These are phyloP conservation scores for Phytophthora tubulina DNA, from an alignment of 352 stramenopile species.

Conservation along the genomic window DNA sequence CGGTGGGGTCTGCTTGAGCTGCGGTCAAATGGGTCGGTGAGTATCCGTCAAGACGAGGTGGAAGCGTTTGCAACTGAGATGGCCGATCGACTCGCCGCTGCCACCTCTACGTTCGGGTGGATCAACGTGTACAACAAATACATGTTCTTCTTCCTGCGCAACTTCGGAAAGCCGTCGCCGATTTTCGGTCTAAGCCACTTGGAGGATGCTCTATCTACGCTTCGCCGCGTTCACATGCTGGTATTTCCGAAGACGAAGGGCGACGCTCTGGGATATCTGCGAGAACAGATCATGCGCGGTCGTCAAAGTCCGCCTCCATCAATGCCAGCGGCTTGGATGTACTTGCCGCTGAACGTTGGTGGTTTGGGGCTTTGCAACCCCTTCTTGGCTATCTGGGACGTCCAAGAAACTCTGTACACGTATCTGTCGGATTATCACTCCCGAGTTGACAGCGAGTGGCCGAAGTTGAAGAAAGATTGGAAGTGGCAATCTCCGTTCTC, in stretches of 20 bases:
- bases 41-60: conserved; percentile 47
- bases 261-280: conserved; percentile 45
- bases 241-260: conserved; percentile 49
- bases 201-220: conserved; percentile 40
- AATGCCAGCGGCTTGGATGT: conserved; percentile 47
- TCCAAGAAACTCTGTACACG: conserved; percentile 36
- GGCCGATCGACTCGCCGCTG: conserved; percentile 41
- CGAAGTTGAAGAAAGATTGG: conserved; percentile 49
- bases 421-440: conserved; percentile 42
- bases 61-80: conserved; percentile 53
- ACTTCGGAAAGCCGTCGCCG: conserved; percentile 49
- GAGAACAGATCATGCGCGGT: conserved; percentile 31
- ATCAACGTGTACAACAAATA: conserved; percentile 74
- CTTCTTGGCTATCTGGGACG: conserved; percentile 50
- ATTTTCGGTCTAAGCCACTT: conserved; percentile 45
- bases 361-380: conserved; percentile 57
- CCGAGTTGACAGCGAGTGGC: conserved; percentile 33
- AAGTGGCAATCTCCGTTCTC: conserved; percentile 52
- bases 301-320: conserved; percentile 15
- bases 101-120: conserved; percentile 46
- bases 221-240: conserved; percentile 43
- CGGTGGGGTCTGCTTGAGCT: conserved; percentile 58
- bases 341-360: conserved; percentile 53
- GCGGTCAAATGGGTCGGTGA: conserved; percentile 47
- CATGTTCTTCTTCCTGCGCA: conserved; percentile 64